A percentile compares a stretch with the other conserved stretches of the same genome.
These are phyloP conservation scores for Boletellus sp. DNA, from an alignment of 768 basidiomycete genomes.

Conservation along the genomic window DNA sequence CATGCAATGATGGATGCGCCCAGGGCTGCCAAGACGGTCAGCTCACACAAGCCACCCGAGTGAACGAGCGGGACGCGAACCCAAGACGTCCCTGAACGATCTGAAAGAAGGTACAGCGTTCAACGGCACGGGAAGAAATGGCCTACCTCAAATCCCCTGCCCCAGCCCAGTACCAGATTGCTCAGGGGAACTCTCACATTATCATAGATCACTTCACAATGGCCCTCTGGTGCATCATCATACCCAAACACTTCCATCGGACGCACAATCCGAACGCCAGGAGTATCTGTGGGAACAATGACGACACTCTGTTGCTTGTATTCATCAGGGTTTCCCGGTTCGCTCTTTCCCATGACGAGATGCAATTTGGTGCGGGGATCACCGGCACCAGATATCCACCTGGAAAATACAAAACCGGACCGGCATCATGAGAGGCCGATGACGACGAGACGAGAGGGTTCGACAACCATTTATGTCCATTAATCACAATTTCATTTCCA, in stretches of 20 bases:
- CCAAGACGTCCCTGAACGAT: slow-evolving; percentile 96
- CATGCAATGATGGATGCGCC: slow-evolving; percentile 98
- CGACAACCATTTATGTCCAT: slow-evolving; percentile 90
- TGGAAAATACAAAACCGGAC: slow-evolving; percentile 27
- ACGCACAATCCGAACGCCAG: slow-evolving; percentile 87
- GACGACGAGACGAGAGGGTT: neutral
- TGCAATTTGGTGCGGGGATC: slow-evolving; percentile 88
- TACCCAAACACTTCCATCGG: slow-evolving; percentile 93
- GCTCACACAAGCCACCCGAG: neutral
- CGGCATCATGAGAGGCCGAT: slow-evolving; percentile 11
- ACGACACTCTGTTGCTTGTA: slow-evolving; percentile 93
- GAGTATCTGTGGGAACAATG: slow-evolving; percentile 83
- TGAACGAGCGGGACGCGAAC: slow-evolving; percentile 36
- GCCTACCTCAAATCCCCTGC: slow-evolving; percentile 84
- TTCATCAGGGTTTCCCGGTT: slow-evolving; percentile 70
- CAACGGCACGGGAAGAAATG: neutral
- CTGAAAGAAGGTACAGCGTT: slow-evolving; percentile 27
- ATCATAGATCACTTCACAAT: slow-evolving; percentile 92
- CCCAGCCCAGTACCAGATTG: slow-evolving; percentile 90
- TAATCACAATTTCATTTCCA: slow-evolving; percentile 86
- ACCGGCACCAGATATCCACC: slow-evolving; percentile 98
- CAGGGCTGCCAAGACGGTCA: slow-evolving; percentile 52
- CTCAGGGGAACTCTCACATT: slow-evolving; percentile 85
- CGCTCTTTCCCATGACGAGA: slow-evolving; percentile 93
- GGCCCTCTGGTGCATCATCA: slow-evolving; percentile 94